phyloP scores from a whole-genome alignment of 2,329 filamentous ascomycete genomes.

The Aspergillaceae sp. region DNA sequence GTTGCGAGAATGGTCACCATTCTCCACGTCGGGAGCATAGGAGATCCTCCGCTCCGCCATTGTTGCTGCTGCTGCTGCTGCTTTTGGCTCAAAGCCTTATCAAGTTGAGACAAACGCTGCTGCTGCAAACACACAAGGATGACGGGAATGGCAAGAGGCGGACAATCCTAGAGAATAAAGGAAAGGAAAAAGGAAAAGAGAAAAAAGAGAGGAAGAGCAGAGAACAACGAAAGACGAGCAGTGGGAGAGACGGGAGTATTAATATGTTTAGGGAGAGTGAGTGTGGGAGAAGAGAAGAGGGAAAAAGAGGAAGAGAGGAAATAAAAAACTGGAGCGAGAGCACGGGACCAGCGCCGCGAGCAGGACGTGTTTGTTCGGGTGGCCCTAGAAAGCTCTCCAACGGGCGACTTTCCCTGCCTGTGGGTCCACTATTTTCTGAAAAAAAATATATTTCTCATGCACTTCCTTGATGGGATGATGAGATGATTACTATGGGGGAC shows the following conservation, averaged over 20 bases:
- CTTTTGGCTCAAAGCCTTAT: constrained; percentile 22
- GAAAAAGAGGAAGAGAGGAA: constrained; percentile 18
- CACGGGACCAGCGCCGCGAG: constrained; percentile 12
- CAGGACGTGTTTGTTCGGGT: background rate
- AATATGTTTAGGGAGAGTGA: constrained; percentile 23
- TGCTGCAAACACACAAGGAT: constrained; percentile 19
- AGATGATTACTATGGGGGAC: too few species aligned
- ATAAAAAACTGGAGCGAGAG: constrained; percentile 18
- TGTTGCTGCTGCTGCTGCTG: constrained; percentile 30
- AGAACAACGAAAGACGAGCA: constrained; percentile 10
- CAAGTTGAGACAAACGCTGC: constrained; percentile 31
- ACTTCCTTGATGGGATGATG: constrained; percentile 4
- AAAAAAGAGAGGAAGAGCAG: constrained; percentile 7
- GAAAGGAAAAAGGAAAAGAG: constrained; percentile 13
- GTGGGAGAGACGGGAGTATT: constrained; percentile 27
- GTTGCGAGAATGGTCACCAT: constrained; percentile 30
- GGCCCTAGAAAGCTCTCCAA: constrained; percentile 8
- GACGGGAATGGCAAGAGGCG: constrained; percentile 31
- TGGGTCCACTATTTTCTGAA: constrained; percentile 15
- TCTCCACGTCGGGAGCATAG: constrained; percentile 37
- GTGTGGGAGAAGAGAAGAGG: constrained; percentile 19
- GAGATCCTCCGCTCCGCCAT: constrained; percentile 39
- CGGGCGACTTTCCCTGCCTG: constrained; percentile 21
- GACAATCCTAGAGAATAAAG: constrained; percentile 27
- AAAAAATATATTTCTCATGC: constrained; percentile 3